Base-by-base conservation (phyloP, 257 asterid genomes). In the Scutellaria galericulata region DNA sequence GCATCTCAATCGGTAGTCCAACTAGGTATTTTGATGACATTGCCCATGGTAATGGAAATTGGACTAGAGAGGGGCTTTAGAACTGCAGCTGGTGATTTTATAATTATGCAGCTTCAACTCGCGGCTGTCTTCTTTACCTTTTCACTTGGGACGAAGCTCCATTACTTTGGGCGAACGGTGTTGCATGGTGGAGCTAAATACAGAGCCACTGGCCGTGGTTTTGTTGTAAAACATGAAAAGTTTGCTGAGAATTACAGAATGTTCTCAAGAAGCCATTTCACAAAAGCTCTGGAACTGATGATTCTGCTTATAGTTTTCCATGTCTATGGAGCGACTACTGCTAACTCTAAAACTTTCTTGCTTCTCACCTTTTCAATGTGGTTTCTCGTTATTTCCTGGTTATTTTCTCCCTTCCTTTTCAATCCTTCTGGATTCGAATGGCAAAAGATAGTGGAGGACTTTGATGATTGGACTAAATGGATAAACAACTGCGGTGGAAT, bases 31-130 rank as follows among this genome's bases (percentile, higher is more conserved):
- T 76, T 90, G 78, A 88, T 83, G 90, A 86, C 92, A 70, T 66
- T 90, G 83, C 97, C 97, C 60, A 90, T 90, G 97, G 69, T 90
- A 54, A 90, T 90, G 97, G 96, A 90, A 85, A 90, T 90, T 59
- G 97, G 93, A 46, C 87, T 90, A 15, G 96, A 90, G 72, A 80
- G 91, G 73, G 97, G 97, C 47, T 90, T 90, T 65, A 84, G 93
- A 83, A 85, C 89, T 76, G 96, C 97, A 53, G 83, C 84, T 67
- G 78, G 90, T 71, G 96, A 88, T 35, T 15, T 88, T 9, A 80
- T 90, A 73, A 82, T 87, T 20, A 90, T 90, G 96, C 92, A 90
- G 83, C 92, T 90, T 66, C 97, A 90, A 78, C 84, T 88, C 52
- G 87, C 96, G 70, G 71, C 96, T 37, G 88, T 90, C 70, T 88